A percentile compares a stretch with the other conserved stretches of the same genome.
phyloP scores from a whole-genome alignment of 106 monocot species.

The Chionographis japonica region DNA sequence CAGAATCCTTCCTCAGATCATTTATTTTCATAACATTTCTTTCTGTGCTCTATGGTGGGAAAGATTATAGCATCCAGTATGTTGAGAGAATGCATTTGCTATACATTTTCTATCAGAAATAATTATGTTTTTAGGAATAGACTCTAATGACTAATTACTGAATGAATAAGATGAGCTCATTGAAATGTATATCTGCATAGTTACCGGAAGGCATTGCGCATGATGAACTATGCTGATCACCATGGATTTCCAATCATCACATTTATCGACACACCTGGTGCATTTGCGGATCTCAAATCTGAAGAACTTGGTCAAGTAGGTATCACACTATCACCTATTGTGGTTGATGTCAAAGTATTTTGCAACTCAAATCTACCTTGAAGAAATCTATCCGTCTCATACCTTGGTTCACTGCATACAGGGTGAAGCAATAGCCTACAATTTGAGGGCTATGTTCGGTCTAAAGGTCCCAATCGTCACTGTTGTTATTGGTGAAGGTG shows the following conservation, averaged over 20 bases:
- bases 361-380: background rate
- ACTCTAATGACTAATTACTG: too few relatives aligned
- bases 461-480: slow-evolving; percentile 78
- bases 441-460: slow-evolving; percentile 86
- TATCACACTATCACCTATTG: slow-evolving; percentile 3
- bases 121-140: too few relatives aligned
- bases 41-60: too few relatives aligned
- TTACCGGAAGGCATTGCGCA: slow-evolving; percentile 79
- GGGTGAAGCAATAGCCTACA: slow-evolving; percentile 91
- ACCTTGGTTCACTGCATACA: slow-evolving; percentile 12
- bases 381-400: too few relatives aligned
- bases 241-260: slow-evolving; percentile 91
- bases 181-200: slow-evolving; percentile 19
- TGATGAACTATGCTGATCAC: slow-evolving; percentile 92
- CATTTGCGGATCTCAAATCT: slow-evolving; percentile 92
- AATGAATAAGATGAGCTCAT: background rate
- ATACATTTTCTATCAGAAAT: too few relatives aligned
- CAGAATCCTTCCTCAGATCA: too few relatives aligned
- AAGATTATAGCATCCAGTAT: too few relatives aligned
- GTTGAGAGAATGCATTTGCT: too few relatives aligned
- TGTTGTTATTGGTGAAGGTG: slow-evolving; percentile 96
- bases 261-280: slow-evolving; percentile 91
- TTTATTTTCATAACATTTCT: too few relatives aligned
- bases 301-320: slow-evolving; percentile 88
- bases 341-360: background rate